Conservation (phyloP, 2,329 filamentous ascomycete species). For the Colletotrichum lentis region DNA sequence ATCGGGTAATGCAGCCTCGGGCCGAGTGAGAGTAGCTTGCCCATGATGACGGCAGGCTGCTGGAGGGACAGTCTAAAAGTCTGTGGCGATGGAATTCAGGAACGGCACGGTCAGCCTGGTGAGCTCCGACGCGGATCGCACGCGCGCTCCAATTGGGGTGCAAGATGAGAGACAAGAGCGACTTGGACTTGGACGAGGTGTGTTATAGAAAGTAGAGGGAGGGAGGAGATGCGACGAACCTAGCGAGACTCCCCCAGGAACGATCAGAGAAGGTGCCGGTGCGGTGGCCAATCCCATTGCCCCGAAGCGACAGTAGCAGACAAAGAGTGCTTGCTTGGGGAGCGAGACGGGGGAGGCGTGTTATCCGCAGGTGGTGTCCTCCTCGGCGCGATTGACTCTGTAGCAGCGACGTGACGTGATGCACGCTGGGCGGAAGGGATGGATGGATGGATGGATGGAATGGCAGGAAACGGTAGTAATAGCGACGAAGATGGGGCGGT, state of each 20-base stretch:
- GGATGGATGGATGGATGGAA: too few relatives aligned
- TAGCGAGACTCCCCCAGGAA: conserved; percentile 34
- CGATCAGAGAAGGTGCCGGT: conserved; percentile 29
- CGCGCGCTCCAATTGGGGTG: not conserved
- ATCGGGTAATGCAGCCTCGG: conserved; percentile 87
- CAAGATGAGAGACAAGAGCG: not conserved
- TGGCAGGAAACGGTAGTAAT: not conserved
- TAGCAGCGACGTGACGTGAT: conserved; percentile 4
- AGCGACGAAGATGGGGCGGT: not conserved
- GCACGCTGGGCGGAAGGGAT: not conserved
- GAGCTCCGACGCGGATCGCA: not conserved
- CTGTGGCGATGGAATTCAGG: not conserved
- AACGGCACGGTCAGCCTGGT: conserved; percentile 12
- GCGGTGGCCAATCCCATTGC: conserved; percentile 38
- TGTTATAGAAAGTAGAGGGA: not conserved
- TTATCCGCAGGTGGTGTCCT: not conserved
- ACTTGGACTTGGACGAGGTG: not conserved
- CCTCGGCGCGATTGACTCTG: conserved; percentile 10
- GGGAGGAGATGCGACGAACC: conserved; percentile 27
- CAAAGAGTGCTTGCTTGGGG: not conserved
- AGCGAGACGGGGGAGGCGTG: not conserved
- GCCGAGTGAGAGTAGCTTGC: conserved; percentile 61
- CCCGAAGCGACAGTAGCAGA: conserved; percentile 11
- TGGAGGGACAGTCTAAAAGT: conserved; percentile 22
- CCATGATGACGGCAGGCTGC: conserved; percentile 46